Evolutionary conservation across 257 asterid genomes (phyloP), one percentile per base, ranked within the genome.

Genomic region (Ligustrum vulgare): DNA sequence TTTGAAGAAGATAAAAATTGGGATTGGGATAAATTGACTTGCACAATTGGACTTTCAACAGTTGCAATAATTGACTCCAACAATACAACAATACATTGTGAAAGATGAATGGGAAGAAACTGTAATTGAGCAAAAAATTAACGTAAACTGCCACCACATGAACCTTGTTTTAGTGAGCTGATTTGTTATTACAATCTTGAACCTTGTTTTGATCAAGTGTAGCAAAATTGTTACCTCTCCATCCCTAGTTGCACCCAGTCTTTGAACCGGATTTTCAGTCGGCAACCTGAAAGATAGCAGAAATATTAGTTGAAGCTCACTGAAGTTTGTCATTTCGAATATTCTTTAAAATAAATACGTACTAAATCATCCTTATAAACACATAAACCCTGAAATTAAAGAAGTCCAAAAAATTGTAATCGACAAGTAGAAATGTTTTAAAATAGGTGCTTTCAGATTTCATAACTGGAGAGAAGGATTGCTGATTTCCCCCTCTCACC

Each of bases 221-320:
- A 73, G 78, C 64, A 70, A 75, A 72, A 41, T 72, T 64, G 22
- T 76, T 79, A 91, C 98, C 97, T 92, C 96, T 67, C 83, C 87
- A 62, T 96, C 87, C 68, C 99, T 97, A 15, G 97, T 90, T 25
- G 96, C 93, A 70, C 99, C 98, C 82, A 95, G 80, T 85, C 97
- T 87, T 84, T 95, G 97, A 77, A 88, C 91, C 18, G 98, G 97
- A 79, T 89, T 93, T 80, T 89, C 98, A 72, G 75, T 89, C 79
- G 91, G 84, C 88, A 95, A 84, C 89, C 98, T 95, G 86, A 70
- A 79, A 64, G 65, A 64, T 23, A 80, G 75, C 67, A 83, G 39
- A 78, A 72, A 76, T 18, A 74, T 36, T 6, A 67, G 62, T 39
- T 56, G 76, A 69, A 65, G 66, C 66, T 37, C 74, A 71, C 49